Base-by-base conservation (phyloP, 2,329 filamentous ascomycete genomes). In the Drechslerella stenobrocha region DNA sequence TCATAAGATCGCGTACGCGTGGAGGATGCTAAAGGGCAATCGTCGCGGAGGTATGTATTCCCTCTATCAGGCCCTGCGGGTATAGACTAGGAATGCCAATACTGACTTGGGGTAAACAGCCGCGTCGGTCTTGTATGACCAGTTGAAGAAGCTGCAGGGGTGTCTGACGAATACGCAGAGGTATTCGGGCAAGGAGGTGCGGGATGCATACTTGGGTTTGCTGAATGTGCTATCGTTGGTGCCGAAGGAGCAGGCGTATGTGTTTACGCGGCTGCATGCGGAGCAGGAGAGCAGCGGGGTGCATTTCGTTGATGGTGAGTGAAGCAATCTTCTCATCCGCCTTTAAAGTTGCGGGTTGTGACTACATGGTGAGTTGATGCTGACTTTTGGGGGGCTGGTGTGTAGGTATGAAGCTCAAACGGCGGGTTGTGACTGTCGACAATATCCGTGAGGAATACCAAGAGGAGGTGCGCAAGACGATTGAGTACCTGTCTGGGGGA, bases 191-290 rank as follows among this genome's bases (percentile, higher is more conserved):
- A 60, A 59, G 15, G 80, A 81, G 0, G 81, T 88, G 28, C 85
- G 87, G 46, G 84, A 88, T 72, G 87, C 89, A 73, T 93, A 95
- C 73, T 79, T 97, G n/a, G 82, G 90, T 69, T 82, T 98, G 44
- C 95, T 98, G 78, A 98, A 98, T 75, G 87, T 90, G 0, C 80
- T 98, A 67, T 89, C 88, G 71, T 96, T 90, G 70, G 90, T 96
- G 37, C 85, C 88, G 48, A 80, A 85, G 61, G 84, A 89, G 70
- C 88, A 96, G 73, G 87, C 87, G 1, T 98, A 95, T 83, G 84
- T 95, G 75, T 85, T 83, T 48, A 76, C 79, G n/a, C 79, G 82
- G 71, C 71, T 73, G 37, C 76, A 79, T 30, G 76, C 77, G 9
- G 76, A 80, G 59, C 78, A 77, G 73, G 80, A 78, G 22, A 76